Evolutionary conservation across 2,329 filamentous ascomycete genomes (phyloP).

Genomic region (Stromatinia cepivora): DNA sequence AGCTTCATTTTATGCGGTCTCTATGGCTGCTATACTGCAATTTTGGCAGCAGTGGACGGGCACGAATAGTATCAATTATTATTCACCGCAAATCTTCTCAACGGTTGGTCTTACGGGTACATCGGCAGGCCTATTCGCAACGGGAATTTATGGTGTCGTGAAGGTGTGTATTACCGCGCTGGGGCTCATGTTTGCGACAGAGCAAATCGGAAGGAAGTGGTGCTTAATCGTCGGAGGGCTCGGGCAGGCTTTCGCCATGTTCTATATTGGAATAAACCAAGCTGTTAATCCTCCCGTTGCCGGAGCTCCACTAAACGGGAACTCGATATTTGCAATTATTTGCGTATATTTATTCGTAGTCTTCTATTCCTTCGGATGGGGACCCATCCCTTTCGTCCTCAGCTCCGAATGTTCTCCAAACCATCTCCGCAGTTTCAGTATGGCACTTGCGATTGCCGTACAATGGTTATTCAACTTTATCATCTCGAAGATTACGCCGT

Average conservation of each 20-base stretch:
- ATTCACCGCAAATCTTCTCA: slow-evolving; percentile 67
- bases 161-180: slow-evolving; percentile 63
- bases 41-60: slow-evolving; percentile 74
- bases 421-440: slow-evolving; percentile 51
- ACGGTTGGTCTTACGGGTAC: slow-evolving; percentile 62
- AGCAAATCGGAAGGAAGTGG: slow-evolving; percentile 62
- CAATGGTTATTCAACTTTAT: slow-evolving; percentile 76
- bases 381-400: slow-evolving; percentile 69
- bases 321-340: slow-evolving; percentile 61
- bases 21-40: slow-evolving; percentile 43
- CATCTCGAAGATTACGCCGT: slow-evolving; percentile 49
- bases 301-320: slow-evolving; percentile 24
- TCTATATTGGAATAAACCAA: slow-evolving; percentile 62
- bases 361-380: slow-evolving; percentile 68
- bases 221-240: slow-evolving; percentile 57
- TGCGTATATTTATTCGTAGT: slow-evolving; percentile 70
- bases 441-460: slow-evolving; percentile 62
- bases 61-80: slow-evolving; percentile 55
- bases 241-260: slow-evolving; percentile 60
- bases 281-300: slow-evolving; percentile 50
- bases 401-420: slow-evolving; percentile 64
- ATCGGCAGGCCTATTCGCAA: slow-evolving; percentile 63
- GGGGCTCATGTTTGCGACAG: slow-evolving; percentile 64
- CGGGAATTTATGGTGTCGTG: slow-evolving; percentile 69
- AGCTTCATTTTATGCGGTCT: slow-evolving; percentile 43